phyloP scores from a whole-genome alignment of 202 grass and related monocot genomes.

The Brachypodium distachyon region DNA sequence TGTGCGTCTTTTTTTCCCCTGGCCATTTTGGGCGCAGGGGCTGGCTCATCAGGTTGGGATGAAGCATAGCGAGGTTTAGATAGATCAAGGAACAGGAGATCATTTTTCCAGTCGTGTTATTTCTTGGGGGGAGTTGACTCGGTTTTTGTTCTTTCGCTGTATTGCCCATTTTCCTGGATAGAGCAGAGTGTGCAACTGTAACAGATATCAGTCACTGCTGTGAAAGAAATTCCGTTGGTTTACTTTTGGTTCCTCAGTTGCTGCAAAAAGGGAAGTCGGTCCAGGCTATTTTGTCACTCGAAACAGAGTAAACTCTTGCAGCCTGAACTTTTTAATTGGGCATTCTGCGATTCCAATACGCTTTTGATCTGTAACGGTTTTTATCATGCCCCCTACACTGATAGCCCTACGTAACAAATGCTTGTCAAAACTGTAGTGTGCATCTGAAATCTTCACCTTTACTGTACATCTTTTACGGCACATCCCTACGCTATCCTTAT shows the following conservation, averaged over 20 bases:
- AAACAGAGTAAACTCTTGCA: too few relatives aligned
- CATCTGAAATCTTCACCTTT: too few relatives aligned
- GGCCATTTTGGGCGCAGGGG: conserved; percentile 15
- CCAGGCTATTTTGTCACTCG: too few relatives aligned
- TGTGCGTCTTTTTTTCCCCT: neutral
- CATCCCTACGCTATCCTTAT: too few relatives aligned
- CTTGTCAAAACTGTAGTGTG: too few relatives aligned
- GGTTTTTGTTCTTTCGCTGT: conserved; percentile 7
- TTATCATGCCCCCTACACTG: too few relatives aligned
- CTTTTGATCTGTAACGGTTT: too few relatives aligned
- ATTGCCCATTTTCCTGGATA: conserved; percentile 35
- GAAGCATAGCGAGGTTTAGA: conserved; percentile 31
- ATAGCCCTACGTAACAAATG: too few relatives aligned
- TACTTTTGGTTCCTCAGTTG: neutral
- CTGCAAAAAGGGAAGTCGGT: too few relatives aligned
- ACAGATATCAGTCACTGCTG: conserved; percentile 20
- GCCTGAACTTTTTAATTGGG: too few relatives aligned
- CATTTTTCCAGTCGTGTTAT: neutral
- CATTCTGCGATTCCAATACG: too few relatives aligned
- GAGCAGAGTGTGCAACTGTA: conserved; percentile 23
- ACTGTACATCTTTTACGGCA: too few relatives aligned
- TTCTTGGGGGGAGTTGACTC: neutral
- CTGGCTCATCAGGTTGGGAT: conserved; percentile 18
- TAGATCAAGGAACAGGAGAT: neutral
- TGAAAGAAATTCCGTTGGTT: conserved; percentile 20